phyloP scores from a whole-genome alignment of 192 early-diverging fungal species.

The Gonapodya prolifera region DNA sequence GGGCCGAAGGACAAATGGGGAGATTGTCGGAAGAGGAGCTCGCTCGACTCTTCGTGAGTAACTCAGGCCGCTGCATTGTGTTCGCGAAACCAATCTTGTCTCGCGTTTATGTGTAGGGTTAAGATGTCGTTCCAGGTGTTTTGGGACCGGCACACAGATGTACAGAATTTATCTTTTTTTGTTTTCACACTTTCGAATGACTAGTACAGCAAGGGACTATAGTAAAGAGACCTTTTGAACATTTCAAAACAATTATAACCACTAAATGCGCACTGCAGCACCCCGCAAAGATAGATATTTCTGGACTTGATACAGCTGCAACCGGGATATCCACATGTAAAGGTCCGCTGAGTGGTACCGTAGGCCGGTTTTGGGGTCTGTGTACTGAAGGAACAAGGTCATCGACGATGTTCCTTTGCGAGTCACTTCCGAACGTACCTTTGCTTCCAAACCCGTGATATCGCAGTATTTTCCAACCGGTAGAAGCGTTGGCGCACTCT shows the following conservation, averaged over 20 bases:
- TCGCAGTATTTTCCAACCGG: conserved; percentile 88
- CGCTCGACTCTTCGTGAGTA: not conserved
- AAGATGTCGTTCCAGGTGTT: too few species aligned
- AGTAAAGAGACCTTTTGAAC: too few species aligned
- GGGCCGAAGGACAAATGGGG: not conserved
- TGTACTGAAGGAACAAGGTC: conserved; percentile 48
- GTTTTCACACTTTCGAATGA: too few species aligned
- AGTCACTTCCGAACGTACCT: not conserved
- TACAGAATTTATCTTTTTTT: too few species aligned
- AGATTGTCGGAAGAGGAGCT: not conserved
- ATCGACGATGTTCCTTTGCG: not conserved
- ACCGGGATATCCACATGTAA: conserved; percentile 56
- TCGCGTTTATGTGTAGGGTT: too few species aligned
- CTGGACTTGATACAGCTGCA: conserved; percentile 68
- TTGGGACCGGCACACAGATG: too few species aligned
- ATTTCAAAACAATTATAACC: too few species aligned
- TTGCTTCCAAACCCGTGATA: conserved; percentile 70
- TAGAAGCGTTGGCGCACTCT: conserved; percentile 66
- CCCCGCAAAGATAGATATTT: conserved; percentile 64
- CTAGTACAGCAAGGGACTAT: too few species aligned
- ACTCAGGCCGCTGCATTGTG: too few species aligned
- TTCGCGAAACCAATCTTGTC: too few species aligned
- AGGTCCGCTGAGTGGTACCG: conserved; percentile 72
- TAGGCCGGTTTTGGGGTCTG: conserved; percentile 75
- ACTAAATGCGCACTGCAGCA: conserved; percentile 26